Base-by-base conservation (phyloP, 2,329 filamentous ascomycete species). In the Lasiodiplodia hormozganensis region DNA sequence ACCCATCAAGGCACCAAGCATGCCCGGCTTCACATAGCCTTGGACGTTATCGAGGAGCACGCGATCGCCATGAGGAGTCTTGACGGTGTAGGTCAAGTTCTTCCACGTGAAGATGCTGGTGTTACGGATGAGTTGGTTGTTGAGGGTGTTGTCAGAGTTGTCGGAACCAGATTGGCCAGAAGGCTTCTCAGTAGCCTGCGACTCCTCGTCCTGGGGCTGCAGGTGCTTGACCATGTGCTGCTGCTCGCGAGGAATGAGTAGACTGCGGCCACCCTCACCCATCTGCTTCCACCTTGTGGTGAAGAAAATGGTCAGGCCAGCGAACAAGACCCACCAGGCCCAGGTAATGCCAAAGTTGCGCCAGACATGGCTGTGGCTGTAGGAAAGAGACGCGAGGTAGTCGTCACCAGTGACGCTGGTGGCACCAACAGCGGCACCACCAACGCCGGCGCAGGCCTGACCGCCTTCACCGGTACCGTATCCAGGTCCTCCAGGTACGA, bases 21-120 rank as follows among this genome's bases (percentile, higher is more conserved):
- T 67, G 7, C 70, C 70, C 16, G 70, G 70, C 58, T 70, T 69
- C 28, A 71, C 70, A 23, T 65, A 71, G 4, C 70, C 70, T n/a
- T 70, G 62, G 21, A 71, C 69, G 23, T 71, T 69, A 23, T 71
- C 62, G n/a, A 71, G 62, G 21, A 71, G 66, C 2, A 49, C 18
- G 14, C 54, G 60, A 10, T 70, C 58, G n/a, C 65, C 68, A 11
- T 68, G 60, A 0, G 74, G 74, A 2, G 74, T 69, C 52, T 70
- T 65, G 43, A 71, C 67, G 12, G 57, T 65, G 62, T 71, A 71
- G 23, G 54, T 53, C 25, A 70, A 40, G 38, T 70, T 69, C 31
- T 69, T 66, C 69, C 91, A 94, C 1, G 91, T 94, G 68, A 96
- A 92, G 0, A 91, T 83, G 0, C 88, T 89, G 0, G 86, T 90